Evolutionary conservation across 352 stramenopile species (phyloP), one percentile per base, ranked within the genome.

Genomic region (Pythium phragmiticola): DNA sequence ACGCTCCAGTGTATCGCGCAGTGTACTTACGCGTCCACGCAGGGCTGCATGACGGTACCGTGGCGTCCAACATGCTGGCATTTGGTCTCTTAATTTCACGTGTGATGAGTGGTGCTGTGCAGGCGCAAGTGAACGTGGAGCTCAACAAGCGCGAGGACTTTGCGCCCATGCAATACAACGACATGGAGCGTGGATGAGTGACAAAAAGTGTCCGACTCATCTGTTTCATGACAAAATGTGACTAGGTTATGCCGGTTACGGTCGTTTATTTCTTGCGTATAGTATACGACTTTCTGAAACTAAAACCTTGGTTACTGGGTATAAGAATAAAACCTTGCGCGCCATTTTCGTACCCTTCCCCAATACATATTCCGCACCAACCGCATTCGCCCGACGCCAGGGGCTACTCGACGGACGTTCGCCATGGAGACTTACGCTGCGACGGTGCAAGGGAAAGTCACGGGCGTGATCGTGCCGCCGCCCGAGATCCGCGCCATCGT

Each of bases 401-500:
- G 37, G 16, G 37, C 37, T n/a, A 17, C 37, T 43, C 3, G 34
- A 39, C 34, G 14, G 41, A 47, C 45, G 13, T 4, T 52, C 7
- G n/a, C n/a, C 23, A 52, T 52, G 46, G 47, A 63, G 14, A 48
- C 66, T 56, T 74, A 70, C 37, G 63, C 48, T 11, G 71, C 70
- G 53, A 86, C 76, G 8, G 66, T 86, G 65, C 86, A 95, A 69
- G 87, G 84, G 59, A 74, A 71, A 41, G 85, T 95, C 66, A 96
- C 84, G 55, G 94, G 92, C 53, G 75, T 99, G 41, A 99, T 99
- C 80, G 91, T 94, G 60, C 98, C 98, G 55, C 98, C 98, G 46
- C 96, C 97, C 12, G 97, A 99, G 63, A 99, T 99, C 63, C 89
- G 97, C 52, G 94, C 93, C 4, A 95, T 99, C 34, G 95, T 98